Percentiles rank a stretch among this genome's conserved stretches.
phyloP scores from a whole-genome alignment of 345 rosid species.

The Citrus hindsii region DNA sequence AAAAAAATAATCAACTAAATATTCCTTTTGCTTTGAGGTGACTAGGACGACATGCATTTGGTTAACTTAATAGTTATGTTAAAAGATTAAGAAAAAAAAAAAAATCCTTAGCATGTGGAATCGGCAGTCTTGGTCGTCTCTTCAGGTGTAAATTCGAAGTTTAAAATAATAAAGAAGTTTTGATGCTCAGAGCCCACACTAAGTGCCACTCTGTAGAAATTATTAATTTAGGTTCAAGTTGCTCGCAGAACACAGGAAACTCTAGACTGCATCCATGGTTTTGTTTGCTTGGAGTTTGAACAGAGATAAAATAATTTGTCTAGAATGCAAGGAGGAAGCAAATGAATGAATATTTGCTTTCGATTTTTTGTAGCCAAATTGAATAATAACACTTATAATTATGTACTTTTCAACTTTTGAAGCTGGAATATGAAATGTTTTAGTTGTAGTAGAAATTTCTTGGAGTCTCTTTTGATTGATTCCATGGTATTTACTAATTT shows the following conservation, averaged over 20 bases:
- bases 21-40: neutral
- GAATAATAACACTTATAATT: neutral
- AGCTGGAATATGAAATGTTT: neutral
- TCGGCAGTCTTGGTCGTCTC: neutral
- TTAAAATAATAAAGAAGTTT: neutral
- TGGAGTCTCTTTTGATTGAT: no score
- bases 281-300: constrained; percentile 4
- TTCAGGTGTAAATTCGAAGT: neutral
- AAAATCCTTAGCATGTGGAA: neutral
- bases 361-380: neutral
- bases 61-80: neutral
- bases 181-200: neutral
- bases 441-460: no score
- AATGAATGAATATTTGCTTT: neutral
- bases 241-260: constrained; percentile 22
- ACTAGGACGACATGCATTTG: constrained; percentile 1
- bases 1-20: neutral
- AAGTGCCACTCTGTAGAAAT: neutral
- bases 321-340: neutral
- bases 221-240: constrained; percentile 7
- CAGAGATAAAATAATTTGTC: neutral
- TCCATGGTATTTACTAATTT: neutral
- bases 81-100: neutral
- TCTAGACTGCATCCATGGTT: constrained; percentile 20
- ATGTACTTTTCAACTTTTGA: neutral